Evolutionary conservation across 129 eudicot genomes (phyloP).

Genomic region (Heracleum sosnowskyi): DNA sequence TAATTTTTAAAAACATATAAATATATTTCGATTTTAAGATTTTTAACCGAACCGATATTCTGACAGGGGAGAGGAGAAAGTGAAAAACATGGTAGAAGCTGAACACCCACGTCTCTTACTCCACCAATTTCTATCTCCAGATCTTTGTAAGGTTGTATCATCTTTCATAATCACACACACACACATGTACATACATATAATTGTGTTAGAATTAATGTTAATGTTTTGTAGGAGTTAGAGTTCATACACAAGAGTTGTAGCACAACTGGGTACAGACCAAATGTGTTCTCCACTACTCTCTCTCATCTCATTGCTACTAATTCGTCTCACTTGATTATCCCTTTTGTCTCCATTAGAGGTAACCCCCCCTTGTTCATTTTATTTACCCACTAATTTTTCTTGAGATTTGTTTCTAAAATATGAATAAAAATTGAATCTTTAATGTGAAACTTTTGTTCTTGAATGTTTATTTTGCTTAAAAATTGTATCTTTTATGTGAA

Average conservation of each 20-base stretch:
- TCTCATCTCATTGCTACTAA: constrained; percentile 95
- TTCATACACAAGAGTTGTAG: constrained; percentile 89
- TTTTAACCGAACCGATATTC: no score
- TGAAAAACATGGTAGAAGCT: not conserved
- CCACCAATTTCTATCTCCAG: constrained; percentile 42
- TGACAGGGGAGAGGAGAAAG: no score
- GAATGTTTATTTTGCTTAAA: not conserved
- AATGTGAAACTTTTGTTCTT: not conserved
- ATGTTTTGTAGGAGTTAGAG: constrained; percentile 51
- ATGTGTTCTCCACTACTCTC: constrained; percentile 86
- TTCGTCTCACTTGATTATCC: constrained; percentile 68
- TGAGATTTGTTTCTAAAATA: not conserved
- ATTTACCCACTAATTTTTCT: not conserved
- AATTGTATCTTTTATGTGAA: no score
- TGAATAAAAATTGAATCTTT: not conserved
- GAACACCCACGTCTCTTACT: constrained; percentile 16
- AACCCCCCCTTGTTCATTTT: not conserved
- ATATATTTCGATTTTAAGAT: no score
- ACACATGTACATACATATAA: not conserved
- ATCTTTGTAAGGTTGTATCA: constrained; percentile 47
- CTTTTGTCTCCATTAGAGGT: constrained; percentile 77
- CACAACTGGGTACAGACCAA: constrained; percentile 82
- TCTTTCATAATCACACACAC: not conserved
- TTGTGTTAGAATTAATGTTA: not conserved
- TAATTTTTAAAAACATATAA: no score